phyloP scores from a whole-genome alignment of 2,329 filamentous ascomycete species.

The Fusarium mangiferae region DNA sequence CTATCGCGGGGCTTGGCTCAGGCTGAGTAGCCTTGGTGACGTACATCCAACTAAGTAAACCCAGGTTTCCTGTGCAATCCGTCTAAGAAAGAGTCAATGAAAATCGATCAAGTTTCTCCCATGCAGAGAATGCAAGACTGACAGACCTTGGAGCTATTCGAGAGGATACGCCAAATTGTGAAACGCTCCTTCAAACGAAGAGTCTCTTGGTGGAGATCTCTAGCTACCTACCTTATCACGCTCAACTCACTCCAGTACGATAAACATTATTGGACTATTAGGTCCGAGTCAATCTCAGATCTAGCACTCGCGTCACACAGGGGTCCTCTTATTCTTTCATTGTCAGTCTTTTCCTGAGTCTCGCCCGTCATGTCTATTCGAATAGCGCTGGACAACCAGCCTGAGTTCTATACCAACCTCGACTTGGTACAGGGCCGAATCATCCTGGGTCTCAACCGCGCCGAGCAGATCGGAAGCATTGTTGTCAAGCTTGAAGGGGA shows the following conservation, averaged over 20 bases:
- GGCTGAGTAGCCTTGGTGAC: constrained; percentile 36
- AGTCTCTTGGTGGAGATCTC: not conserved
- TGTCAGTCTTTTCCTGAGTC: not conserved
- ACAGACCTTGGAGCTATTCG: constrained; percentile 16
- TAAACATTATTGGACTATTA: constrained; percentile 21
- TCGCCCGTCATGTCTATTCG: constrained; percentile 69
- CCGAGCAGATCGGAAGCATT: constrained; percentile 77
- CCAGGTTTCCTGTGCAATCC: constrained; percentile 15
- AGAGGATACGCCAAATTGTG: not conserved
- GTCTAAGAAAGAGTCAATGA: not conserved
- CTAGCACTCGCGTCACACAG: constrained; percentile 19
- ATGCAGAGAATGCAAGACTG: constrained; percentile 15
- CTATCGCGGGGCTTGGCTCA: constrained; percentile 30
- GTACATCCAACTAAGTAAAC: constrained; percentile 16
- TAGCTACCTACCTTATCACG: not conserved
- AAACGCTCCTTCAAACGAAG: not conserved
- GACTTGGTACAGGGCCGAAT: constrained; percentile 75
- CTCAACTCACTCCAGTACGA: constrained; percentile 12
- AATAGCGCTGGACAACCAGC: constrained; percentile 72
- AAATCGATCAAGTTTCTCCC: not conserved
- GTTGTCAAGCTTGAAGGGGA: constrained; percentile 88
- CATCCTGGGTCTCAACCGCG: constrained; percentile 66
- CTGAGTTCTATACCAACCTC: constrained; percentile 82
- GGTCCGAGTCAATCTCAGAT: constrained; percentile 4
- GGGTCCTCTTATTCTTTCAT: not conserved